Conservation (phyloP, 176 grass and related monocot species). For the Musa acuminata region DNA sequence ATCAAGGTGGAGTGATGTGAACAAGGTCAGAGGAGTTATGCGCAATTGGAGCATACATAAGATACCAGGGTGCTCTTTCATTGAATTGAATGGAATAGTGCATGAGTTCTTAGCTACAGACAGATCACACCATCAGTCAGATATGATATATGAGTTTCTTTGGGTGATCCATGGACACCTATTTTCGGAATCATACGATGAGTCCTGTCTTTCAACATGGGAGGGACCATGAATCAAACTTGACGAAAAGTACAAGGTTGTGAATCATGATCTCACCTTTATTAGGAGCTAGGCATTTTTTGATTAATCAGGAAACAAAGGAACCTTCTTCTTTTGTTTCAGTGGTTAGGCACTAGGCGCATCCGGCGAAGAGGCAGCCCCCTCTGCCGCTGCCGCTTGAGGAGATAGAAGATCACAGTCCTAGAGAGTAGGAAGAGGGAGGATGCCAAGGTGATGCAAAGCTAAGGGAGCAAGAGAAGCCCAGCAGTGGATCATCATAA, state of each 20-base stretch:
- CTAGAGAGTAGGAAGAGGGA: too few relatives aligned
- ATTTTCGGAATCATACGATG: constrained; percentile 32
- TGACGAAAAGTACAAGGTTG: background rate
- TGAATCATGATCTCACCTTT: background rate
- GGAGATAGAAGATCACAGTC: too few relatives aligned
- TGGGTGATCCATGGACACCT: constrained; percentile 39
- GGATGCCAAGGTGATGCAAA: too few relatives aligned
- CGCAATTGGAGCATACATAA: constrained; percentile 38
- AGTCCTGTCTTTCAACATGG: too few relatives aligned
- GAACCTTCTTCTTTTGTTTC: too few relatives aligned
- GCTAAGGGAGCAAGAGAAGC: too few relatives aligned
- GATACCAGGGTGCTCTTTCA: constrained; percentile 68
- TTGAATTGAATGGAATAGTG: constrained; percentile 72
- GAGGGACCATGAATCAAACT: background rate
- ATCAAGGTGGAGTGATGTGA: constrained; percentile 69
- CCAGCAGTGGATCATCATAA: too few relatives aligned
- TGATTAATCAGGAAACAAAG: too few relatives aligned
- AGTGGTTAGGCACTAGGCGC: too few relatives aligned
- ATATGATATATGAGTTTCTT: constrained; percentile 53
- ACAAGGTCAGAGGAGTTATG: constrained; percentile 48
- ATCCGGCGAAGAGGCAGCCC: too few relatives aligned
- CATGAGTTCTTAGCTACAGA: constrained; percentile 67
- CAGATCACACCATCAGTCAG: constrained; percentile 44
- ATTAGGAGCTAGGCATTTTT: background rate
- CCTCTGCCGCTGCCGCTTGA: too few relatives aligned